phyloP scores from a whole-genome alignment of 2,329 filamentous ascomycete genomes.

The Penicillium paneum region DNA sequence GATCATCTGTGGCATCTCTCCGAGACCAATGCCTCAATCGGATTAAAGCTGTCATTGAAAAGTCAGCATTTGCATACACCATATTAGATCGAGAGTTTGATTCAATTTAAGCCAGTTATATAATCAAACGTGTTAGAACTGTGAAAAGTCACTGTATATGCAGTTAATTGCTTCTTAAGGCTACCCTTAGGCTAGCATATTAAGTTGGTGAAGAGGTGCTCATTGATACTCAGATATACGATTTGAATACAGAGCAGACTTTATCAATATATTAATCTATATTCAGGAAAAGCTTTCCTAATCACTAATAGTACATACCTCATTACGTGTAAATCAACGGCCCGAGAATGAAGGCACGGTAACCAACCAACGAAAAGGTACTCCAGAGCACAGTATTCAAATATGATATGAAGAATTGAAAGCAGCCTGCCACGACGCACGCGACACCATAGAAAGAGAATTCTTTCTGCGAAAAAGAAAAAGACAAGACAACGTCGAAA shows the following conservation, averaged over 20 bases:
- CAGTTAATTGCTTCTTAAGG: too few relatives aligned
- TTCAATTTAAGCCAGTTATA: too few relatives aligned
- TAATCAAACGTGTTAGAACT: too few relatives aligned
- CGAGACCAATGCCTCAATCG: too few relatives aligned
- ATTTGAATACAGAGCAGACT: not conserved
- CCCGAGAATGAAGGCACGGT: slow-evolving; percentile 16
- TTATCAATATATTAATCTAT: slow-evolving; percentile 24
- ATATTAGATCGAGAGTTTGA: too few relatives aligned
- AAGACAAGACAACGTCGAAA: slow-evolving; percentile 1
- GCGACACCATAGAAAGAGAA: slow-evolving; percentile 1
- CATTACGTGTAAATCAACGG: slow-evolving; percentile 21
- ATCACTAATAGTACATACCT: slow-evolving; percentile 22
- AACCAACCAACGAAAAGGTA: slow-evolving; percentile 18
- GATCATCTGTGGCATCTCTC: too few relatives aligned
- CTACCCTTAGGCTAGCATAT: not conserved
- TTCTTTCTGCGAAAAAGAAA: not conserved
- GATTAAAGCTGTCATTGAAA: too few relatives aligned
- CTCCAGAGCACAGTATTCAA: slow-evolving; percentile 25
- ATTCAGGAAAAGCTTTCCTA: slow-evolving; percentile 15
- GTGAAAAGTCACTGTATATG: too few relatives aligned
- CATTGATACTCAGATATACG: not conserved
- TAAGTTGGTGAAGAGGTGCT: too few relatives aligned
- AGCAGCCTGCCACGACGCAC: slow-evolving; percentile 4
- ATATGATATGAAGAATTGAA: slow-evolving; percentile 27
- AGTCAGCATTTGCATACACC: too few relatives aligned